These are phyloP conservation scores for Fistulinella prunicolor DNA, from an alignment of 768 basidiomycete species.

Conservation along the genomic window DNA sequence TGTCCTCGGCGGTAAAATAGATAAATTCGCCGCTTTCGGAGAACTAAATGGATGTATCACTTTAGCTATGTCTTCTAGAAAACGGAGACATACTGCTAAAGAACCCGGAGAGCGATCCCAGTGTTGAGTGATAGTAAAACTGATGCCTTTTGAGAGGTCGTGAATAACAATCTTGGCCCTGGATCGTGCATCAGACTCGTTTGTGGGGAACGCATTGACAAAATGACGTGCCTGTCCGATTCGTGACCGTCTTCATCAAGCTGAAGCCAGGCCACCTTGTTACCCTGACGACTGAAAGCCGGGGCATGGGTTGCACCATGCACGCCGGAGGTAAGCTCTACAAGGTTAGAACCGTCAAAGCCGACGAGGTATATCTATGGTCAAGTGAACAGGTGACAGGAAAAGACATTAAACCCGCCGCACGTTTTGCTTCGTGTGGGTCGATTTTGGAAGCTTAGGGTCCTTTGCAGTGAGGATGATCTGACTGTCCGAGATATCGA, in stretches of 20 bases:
- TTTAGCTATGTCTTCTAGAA: neutral
- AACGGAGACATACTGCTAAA: slow-evolving; percentile 12
- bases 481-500: slow-evolving; percentile 63
- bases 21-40: slow-evolving; percentile 65
- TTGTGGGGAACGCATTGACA: neutral
- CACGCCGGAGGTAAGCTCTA: slow-evolving; percentile 75
- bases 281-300: slow-evolving; percentile 61
- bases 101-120: slow-evolving; percentile 79
- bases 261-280: slow-evolving; percentile 85
- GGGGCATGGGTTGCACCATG: slow-evolving; percentile 84
- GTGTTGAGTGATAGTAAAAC: slow-evolving; percentile 69
- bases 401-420: neutral
- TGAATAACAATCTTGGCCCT: slow-evolving; percentile 79
- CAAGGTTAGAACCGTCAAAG: slow-evolving; percentile 50
- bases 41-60: slow-evolving; percentile 55
- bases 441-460: slow-evolving; percentile 67
- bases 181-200: neutral
- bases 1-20: slow-evolving; percentile 75
- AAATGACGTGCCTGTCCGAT: slow-evolving; percentile 59
- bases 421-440: slow-evolving; percentile 90
- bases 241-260: slow-evolving; percentile 88
- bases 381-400: neutral
- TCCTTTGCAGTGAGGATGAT: slow-evolving; percentile 89
- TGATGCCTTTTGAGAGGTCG: slow-evolving; percentile 63
- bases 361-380: slow-evolving; percentile 67